Base-by-base conservation (phyloP, 2,329 filamentous ascomycete species). In the Arthrinium puccinioides region DNA sequence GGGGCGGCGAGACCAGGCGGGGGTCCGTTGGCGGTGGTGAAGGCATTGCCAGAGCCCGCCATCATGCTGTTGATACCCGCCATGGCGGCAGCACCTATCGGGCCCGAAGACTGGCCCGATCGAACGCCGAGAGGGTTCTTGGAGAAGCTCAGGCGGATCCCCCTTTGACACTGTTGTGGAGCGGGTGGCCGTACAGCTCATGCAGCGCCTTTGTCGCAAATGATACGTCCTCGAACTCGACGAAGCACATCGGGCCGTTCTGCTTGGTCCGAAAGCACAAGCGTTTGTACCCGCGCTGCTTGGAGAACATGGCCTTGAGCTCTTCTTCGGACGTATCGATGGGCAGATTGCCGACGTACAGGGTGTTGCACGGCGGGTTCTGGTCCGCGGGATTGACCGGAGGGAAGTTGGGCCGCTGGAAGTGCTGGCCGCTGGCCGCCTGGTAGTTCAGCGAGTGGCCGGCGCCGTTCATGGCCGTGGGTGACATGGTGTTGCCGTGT, bases 211-310 rank as follows among this genome's bases (percentile, higher is more conserved):
- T 94, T 28, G 90, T 96, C 1, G 92, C 90, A 53, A 87, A 90
- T 2, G 86, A 84, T 9, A 94, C 74, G 52, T 96, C 89, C 53
- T 97, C 90, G 50, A 97, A 98, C 60, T 98, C 92, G 25, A 98
- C 92, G 60, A 97, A 97, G 57, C 92, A 97, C 89, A 97, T 97
- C 2, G 90, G 90, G 0, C 90, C 90, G 50, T 96, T 95, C 47
- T 86, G 79, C 67, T 97, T 97, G 37, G 88, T 94, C 23, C 90
- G 78, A 70, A 96, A 95, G 56, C 88, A 95, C 7, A 98, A 78
- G 20, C 92, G 77, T 64, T 94, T 97, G 67, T 96, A 98, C 4
- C 92, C 92, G 32, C 89, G 82, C 59, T 94, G 87, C 62, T 89
- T 90, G 19, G 84, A 88, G 56, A 98, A 98, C 54, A 96, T 75